Evolutionary conservation across 106 monocot species (phyloP), one percentile per base, ranked within the genome.

Genomic region (Apostasia shenzhenica): DNA sequence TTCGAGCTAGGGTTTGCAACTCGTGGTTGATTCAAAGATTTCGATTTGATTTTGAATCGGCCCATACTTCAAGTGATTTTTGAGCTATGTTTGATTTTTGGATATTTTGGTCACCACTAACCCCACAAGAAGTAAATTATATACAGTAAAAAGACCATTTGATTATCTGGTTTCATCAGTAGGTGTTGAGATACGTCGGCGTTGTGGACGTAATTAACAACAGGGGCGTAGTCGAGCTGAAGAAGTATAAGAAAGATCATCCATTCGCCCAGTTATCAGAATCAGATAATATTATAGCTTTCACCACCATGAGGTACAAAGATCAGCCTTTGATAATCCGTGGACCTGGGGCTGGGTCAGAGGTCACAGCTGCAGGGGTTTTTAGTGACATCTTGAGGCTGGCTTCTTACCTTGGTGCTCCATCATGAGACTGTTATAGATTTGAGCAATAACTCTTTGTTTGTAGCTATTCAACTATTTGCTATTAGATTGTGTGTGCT

Each of bases 141-240:
- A 26, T 26, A 26, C 26, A 26, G 26, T 26, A 26, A 26, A 0
- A 26, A 26, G 26, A 26, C 26, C 26, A 26, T 26, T 26, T 26
- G 26, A 26, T 26, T 26, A 26, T 26, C 26, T 26, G 26, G 44
- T 43, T 65, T 41, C 2, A 37, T 68, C 6, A 45, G 12, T 45
- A 95, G 95, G 95, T 95, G 10, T 72, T 95, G 80, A 83, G 95
- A 72, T 99, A 99, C 50, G 97, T 99, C 3, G 97, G 97, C 48
- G 87, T 90, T 6, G 90, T 99, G 1, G 89, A 99, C 67, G 81
- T 71, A 6, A 63, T 71, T 8, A 77, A 90, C 8, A 68, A 79
- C 55, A 78, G 74, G 55, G 97, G 97, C 8, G 26, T 41, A 41
- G 97, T 99, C 8, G 82, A 93, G 76, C 55, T 99, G 57, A 81